Evolutionary conservation across 306 rosid genomes (phyloP).

Genomic region (Pyrus communis): DNA sequence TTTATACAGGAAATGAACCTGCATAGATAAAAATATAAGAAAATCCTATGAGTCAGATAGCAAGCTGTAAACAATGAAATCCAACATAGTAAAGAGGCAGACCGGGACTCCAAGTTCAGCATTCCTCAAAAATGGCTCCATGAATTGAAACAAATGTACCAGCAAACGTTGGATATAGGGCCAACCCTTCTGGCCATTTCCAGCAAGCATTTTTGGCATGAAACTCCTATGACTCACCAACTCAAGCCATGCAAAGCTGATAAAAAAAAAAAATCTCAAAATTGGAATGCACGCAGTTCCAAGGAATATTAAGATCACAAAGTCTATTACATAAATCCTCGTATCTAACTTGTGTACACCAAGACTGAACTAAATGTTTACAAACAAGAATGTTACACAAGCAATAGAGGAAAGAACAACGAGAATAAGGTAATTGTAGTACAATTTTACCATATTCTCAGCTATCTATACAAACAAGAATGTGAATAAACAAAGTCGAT

Average conservation of each 20-base stretch:
- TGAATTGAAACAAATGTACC: conserved; percentile 83
- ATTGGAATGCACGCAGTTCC: not conserved
- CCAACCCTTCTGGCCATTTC: conserved; percentile 95
- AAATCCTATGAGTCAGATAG: not conserved
- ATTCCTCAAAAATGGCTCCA: conserved; percentile 96
- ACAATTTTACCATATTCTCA: too few relatives aligned
- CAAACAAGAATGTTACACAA: not conserved
- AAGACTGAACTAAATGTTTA: not conserved
- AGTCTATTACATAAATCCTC: not conserved
- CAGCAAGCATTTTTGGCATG: conserved; percentile 92
- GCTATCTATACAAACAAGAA: too few relatives aligned
- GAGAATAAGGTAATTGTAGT: not conserved
- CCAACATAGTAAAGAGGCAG: conserved; percentile 13
- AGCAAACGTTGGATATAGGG: conserved; percentile 78
- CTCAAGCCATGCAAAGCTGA: conserved; percentile 99
- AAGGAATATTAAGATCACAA: not conserved
- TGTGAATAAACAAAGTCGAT: too few relatives aligned
- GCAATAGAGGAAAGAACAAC: not conserved
- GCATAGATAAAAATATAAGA: conserved; percentile 5
- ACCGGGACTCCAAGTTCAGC: conserved; percentile 91
- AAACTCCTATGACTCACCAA: conserved; percentile 90
- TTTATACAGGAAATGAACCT: conserved; percentile 83
- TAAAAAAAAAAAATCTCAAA: conserved; percentile 21
- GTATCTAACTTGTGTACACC: not conserved
- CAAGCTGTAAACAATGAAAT: conserved; percentile 7